Base-by-base conservation (phyloP, 1,284 basidiomycete genomes). In the Erythrobasidium hasegawianum region DNA sequence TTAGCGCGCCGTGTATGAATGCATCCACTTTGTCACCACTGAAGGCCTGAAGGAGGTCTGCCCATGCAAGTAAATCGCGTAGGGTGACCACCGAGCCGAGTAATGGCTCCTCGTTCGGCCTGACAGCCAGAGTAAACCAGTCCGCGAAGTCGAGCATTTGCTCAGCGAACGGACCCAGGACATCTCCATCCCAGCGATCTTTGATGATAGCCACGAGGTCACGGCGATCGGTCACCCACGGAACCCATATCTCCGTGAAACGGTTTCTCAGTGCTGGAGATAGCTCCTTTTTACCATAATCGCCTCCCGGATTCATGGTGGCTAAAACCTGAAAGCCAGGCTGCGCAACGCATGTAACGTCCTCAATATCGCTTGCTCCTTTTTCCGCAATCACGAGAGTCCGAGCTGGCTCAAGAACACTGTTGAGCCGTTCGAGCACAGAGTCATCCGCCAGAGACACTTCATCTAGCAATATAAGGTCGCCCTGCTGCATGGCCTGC, bases 171-270 rank as follows among this genome's bases (percentile, higher is more conserved):
- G 70, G 68, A 47, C 78, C 78, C 57, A 96, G 78, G 27, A 64
- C 65, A 1, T 83, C 80, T 66, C 84, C 77, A 57, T 80, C 79
- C 90, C 92, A 96, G 16, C 86, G 83, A 60, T 81, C 84, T 16
- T 82, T 79, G 58, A 97, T 82, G 72, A 99, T 97, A 72, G 89
- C 83, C 64, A 85, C 80, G 24, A 96, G 79, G 76, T 98, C 96
- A 4, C 76, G 76, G 26, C 86, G 82, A 68, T 87, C 82, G 67
- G 90, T 86, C 43, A 98, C 84, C 13, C 87, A 81, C 1, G 96
- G 95, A 0, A 99, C 96, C 94, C 94, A 99, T 49, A 99, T 96
- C 76, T 99, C 96, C 10, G 96, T 99, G 79, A 99, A 99, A 14
- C 96, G 87, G 79, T 99, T 99, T 24, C 96, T 85, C 52, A 99